phyloP scores from a whole-genome alignment of 202 grass and related monocot genomes.

The Setaria italica region DNA sequence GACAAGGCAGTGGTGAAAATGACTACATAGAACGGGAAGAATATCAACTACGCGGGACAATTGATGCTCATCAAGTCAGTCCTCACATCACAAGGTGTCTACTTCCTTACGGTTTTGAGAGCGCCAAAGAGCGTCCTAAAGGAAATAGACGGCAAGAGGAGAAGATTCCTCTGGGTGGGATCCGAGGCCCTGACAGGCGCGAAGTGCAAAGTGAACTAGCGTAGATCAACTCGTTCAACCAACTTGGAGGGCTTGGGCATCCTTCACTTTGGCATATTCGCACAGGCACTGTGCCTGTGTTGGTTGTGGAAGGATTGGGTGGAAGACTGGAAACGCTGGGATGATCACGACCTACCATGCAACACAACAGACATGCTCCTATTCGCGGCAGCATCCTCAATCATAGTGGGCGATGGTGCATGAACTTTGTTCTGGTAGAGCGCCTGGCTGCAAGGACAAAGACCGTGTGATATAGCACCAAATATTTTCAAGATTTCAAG shows the following conservation, averaged over 20 bases:
- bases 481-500: too few relatives aligned
- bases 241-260: not conserved
- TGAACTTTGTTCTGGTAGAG: too few relatives aligned
- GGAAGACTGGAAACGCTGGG: too few relatives aligned
- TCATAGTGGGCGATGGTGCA: too few relatives aligned
- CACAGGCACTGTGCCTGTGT: not conserved
- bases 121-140: not conserved
- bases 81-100: not conserved
- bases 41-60: not conserved
- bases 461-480: too few relatives aligned
- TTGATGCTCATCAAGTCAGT: not conserved
- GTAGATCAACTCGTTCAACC: not conserved
- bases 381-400: too few relatives aligned
- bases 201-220: not conserved
- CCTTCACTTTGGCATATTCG: not conserved
- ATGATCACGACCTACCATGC: not conserved
- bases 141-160: not conserved
- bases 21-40: not conserved
- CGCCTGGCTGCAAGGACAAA: too few relatives aligned
- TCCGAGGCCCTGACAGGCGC: not conserved
- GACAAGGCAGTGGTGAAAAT: not conserved
- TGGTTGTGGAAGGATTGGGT: not conserved
- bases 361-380: too few relatives aligned
- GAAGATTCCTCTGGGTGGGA: not conserved
- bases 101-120: not conserved